phyloP scores from a whole-genome alignment of 192 early-diverging fungal species.

The Borealophlyctis nickersoniae region DNA sequence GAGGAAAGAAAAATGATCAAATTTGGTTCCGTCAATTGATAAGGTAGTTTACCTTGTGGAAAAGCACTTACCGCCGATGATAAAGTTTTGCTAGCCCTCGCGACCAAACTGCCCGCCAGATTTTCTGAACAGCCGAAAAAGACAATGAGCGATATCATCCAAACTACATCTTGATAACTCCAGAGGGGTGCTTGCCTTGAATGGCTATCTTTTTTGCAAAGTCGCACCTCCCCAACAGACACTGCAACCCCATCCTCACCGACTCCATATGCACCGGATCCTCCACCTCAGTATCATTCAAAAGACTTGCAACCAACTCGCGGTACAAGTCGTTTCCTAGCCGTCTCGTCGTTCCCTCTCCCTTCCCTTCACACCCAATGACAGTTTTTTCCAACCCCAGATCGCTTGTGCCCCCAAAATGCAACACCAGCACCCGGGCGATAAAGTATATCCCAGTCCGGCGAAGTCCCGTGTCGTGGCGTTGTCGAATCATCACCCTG shows the following conservation, averaged over 20 bases:
- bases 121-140: too few species aligned
- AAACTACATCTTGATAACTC: slow-evolving; percentile 2
- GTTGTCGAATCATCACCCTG: background rate
- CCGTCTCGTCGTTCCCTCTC: too few species aligned
- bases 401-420: slow-evolving; percentile 24
- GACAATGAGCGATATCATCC: too few species aligned
- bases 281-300: slow-evolving; percentile 3
- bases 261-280: slow-evolving; percentile 29
- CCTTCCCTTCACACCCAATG: too few species aligned
- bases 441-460: slow-evolving; percentile 12
- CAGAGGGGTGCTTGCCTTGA: slow-evolving; percentile 3
- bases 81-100: too few species aligned
- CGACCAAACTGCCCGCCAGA: too few species aligned
- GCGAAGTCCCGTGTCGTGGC: background rate
- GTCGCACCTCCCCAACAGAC: slow-evolving; percentile 25
- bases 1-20: too few species aligned
- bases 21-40: too few species aligned
- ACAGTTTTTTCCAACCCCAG: slow-evolving; percentile 27
- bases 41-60: too few species aligned
- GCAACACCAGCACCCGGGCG: slow-evolving; percentile 20
- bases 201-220: slow-evolving; percentile 26
- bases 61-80: too few species aligned
- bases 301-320: slow-evolving; percentile 15
- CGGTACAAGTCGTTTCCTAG: slow-evolving; percentile 3
- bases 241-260: slow-evolving; percentile 27